A percentile compares a stretch with the other conserved stretches of the same genome.
phyloP scores from a whole-genome alignment of 257 asterid genomes.

The Cordia subcordata region DNA sequence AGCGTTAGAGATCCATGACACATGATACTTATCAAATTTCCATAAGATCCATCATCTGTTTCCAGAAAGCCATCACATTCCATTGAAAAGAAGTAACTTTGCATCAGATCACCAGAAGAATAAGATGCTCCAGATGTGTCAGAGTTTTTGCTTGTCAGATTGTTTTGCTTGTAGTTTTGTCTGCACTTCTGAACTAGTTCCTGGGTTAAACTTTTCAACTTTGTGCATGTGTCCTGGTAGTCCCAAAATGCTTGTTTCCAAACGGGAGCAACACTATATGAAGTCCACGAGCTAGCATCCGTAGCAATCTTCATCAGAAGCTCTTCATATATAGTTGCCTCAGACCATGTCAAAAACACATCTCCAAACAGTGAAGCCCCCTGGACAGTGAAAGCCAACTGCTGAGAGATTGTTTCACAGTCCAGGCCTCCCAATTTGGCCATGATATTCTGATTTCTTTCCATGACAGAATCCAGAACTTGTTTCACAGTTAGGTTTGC shows the following conservation, averaged over 20 bases:
- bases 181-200: slow-evolving; percentile 32
- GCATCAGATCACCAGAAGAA: background rate
- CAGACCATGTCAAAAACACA: slow-evolving; percentile 35
- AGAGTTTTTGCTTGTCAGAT: background rate
- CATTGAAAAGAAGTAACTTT: background rate
- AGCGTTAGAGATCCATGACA: slow-evolving; percentile 48
- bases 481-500: slow-evolving; percentile 17
- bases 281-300: slow-evolving; percentile 39
- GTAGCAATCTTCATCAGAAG: slow-evolving; percentile 37
- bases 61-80: slow-evolving; percentile 11
- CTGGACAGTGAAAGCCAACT: slow-evolving; percentile 31
- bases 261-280: slow-evolving; percentile 33
- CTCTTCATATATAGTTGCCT: slow-evolving; percentile 33
- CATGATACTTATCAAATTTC: slow-evolving; percentile 35
- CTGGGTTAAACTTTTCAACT: slow-evolving; percentile 32
- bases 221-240: slow-evolving; percentile 28
- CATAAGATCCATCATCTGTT: slow-evolving; percentile 28
- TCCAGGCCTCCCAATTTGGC: slow-evolving; percentile 22
- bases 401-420: slow-evolving; percentile 33
- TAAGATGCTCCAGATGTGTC: background rate
- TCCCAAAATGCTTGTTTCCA: slow-evolving; percentile 39
- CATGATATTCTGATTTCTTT: slow-evolving; percentile 15
- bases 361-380: slow-evolving; percentile 41
- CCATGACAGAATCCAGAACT: slow-evolving; percentile 24
- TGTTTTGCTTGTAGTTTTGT: slow-evolving; percentile 18